Evolutionary conservation across 2,329 filamentous ascomycete genomes (phyloP), one percentile per base, ranked within the genome.

Genomic region (Scytalidium lignicola): DNA sequence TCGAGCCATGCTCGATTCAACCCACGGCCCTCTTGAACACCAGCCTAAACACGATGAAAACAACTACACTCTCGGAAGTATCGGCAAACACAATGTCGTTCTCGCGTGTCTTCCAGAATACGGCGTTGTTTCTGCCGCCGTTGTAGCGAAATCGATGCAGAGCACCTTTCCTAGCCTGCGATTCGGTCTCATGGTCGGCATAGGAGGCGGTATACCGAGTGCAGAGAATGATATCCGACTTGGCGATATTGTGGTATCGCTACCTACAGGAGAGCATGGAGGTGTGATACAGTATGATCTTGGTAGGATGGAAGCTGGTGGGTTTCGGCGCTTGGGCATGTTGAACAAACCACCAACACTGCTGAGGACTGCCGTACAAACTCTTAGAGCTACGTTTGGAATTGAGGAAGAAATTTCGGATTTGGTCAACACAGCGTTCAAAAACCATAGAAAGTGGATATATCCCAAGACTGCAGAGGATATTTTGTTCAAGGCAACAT

Each of bases 141-240:
- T 54, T 2, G 63, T 65, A 2, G 64, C 63, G 1, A 60, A 51
- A 20, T 52, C 62, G 17, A 65, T 70, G 58, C 47, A 49, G 13
- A 45, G 53, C 5, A 61, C 59, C 3, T 72, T 70, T 50, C 54
- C 58, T 12, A 52, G 49, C 18, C 67, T 72, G 26, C 60, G 55
- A 18, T 61, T 73, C 37, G 65, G 64, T 2, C 58, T 75, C 1
- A 65, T 75, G 62, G 70, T 75, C 1, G 71, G 71, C 17, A 68
- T 75, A 32, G 71, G 67, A 13, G 57, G 61, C 20, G 62, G 59
- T 18, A 44, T 59, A 23, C 51, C 58, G 15, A 42, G 41, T 15
- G n/a, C 10, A 15, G 43, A 48, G 22, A 40, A 47, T 13, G 50
- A 56, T 49, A 48, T 54, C 22, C 40, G 49, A 43, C 49, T 54